These are phyloP conservation scores for Beta macrorhiza DNA, from an alignment of 179 eudicot species.

Conservation along the genomic window DNA sequence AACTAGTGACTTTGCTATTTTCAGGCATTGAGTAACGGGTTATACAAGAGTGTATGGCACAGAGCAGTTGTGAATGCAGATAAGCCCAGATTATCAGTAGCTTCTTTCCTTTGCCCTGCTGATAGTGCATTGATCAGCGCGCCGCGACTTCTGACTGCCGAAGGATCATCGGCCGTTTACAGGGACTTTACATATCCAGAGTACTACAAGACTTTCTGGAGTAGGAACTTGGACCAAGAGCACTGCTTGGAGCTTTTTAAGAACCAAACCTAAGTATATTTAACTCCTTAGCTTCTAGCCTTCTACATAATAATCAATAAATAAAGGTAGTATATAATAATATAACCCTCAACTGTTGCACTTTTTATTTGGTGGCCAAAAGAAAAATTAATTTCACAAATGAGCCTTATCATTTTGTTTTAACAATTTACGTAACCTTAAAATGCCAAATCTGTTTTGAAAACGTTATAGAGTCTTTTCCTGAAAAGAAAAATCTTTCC, in stretches of 20 bases:
- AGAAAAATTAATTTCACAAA: not conserved
- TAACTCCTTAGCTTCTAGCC: too few species aligned
- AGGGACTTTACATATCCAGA: conserved; percentile 68
- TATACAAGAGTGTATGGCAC: conserved; percentile 87
- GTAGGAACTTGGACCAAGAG: conserved; percentile 66
- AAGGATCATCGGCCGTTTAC: conserved; percentile 52
- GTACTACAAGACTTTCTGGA: conserved; percentile 85
- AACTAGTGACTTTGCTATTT: not conserved
- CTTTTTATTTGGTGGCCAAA: not conserved
- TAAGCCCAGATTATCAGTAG: conserved; percentile 66
- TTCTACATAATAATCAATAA: not conserved
- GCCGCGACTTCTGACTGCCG: conserved; percentile 43
- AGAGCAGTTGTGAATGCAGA: conserved; percentile 68
- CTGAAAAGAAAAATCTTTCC: too few species aligned
- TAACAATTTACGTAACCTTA: too few species aligned
- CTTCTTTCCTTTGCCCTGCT: conserved; percentile 79
- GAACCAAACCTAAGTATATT: conserved; percentile 18
- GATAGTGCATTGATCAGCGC: conserved; percentile 59
- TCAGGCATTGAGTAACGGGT: conserved; percentile 82
- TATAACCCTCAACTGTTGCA: not conserved
- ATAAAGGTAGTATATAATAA: not conserved
- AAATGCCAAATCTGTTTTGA: too few species aligned
- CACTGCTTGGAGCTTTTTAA: conserved; percentile 80
- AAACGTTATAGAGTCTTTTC: too few species aligned
- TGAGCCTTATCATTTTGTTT: not conserved